Evolutionary conservation across 2,329 filamentous ascomycete species (phyloP).

Genomic region (Talaromyces funiculosus): DNA sequence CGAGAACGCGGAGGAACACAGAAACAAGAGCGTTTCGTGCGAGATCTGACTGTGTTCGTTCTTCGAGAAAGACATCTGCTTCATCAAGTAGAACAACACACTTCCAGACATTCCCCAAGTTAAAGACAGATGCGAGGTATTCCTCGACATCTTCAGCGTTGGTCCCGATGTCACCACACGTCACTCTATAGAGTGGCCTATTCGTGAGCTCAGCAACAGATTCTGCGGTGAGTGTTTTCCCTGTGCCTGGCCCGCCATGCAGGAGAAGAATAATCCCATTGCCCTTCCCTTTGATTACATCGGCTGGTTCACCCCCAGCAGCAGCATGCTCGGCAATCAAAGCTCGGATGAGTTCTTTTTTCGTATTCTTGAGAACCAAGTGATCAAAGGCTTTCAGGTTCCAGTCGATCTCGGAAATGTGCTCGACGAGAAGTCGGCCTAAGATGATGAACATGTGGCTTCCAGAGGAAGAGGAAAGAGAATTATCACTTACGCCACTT

Average conservation of each 20-base stretch:
- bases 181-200: constrained; percentile 48
- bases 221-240: constrained; percentile 51
- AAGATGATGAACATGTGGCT: not conserved
- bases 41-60: not conserved
- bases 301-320: not conserved
- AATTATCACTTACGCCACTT: not conserved
- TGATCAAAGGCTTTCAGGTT: not conserved
- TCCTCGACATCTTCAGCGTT: constrained; percentile 39
- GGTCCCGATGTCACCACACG: constrained; percentile 45
- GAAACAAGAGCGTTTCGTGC: not conserved
- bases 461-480: not conserved
- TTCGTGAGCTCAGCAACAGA: constrained; percentile 48
- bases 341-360: not conserved
- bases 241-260: constrained; percentile 48
- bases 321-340: not conserved
- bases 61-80: not conserved
- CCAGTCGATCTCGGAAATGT: not conserved
- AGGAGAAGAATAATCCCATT: constrained; percentile 44
- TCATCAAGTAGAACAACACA: not conserved
- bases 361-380: not conserved
- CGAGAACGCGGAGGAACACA: constrained; percentile 33
- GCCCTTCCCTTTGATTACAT: not conserved
- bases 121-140: constrained; percentile 12
- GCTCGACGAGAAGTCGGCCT: not conserved
- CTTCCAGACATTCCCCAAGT: constrained; percentile 20